A percentile compares a stretch with the other conserved stretches of the same genome.
Conservation (phyloP, 2,329 filamentous ascomycete species). For the Exophiala sp. region DNA sequence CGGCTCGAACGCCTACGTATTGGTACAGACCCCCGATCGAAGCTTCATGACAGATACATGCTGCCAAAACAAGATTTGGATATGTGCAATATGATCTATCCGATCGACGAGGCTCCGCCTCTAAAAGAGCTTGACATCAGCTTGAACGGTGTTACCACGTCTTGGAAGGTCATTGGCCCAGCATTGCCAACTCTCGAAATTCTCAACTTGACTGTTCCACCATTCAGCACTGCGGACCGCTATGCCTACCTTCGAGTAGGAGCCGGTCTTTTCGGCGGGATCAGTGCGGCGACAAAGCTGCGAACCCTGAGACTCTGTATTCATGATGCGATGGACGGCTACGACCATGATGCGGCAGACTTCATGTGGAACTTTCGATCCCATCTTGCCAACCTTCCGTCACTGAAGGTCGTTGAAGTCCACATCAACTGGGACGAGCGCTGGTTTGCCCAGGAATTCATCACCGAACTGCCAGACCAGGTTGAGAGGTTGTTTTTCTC, state of each 20-base stretch:
- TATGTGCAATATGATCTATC: conserved; percentile 1
- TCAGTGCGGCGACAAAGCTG: conserved; percentile 1
- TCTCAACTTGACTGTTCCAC: conserved; percentile 10
- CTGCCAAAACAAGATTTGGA: not conserved
- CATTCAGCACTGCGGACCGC: conserved; percentile 1
- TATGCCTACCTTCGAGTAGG: conserved; percentile 1
- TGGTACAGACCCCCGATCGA: conserved; percentile 18
- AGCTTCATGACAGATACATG: conserved; percentile 12
- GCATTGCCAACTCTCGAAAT: conserved; percentile 12
- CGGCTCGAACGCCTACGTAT: conserved; percentile 16
- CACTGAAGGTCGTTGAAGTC: conserved; percentile 20
- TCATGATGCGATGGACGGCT: conserved; percentile 10
- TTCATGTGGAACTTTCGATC: conserved; percentile 16
- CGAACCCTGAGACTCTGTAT: conserved; percentile 18
- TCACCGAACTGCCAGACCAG: conserved; percentile 15
- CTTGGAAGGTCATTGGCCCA: conserved; percentile 1
- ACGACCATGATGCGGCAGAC: conserved; percentile 1
- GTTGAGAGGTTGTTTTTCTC: conserved; percentile 20
- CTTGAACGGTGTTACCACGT: conserved; percentile 15
- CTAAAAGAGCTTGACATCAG: conserved; percentile 19
- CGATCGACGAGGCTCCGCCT: not conserved
- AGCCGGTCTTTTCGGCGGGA: not conserved
- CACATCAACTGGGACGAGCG: conserved; percentile 16
- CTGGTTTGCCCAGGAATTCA: conserved; percentile 15
- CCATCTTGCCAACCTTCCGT: conserved; percentile 9